These are phyloP conservation scores for Erythrophleum ivorense DNA, from an alignment of 331 rosid species.

Conservation along the genomic window DNA sequence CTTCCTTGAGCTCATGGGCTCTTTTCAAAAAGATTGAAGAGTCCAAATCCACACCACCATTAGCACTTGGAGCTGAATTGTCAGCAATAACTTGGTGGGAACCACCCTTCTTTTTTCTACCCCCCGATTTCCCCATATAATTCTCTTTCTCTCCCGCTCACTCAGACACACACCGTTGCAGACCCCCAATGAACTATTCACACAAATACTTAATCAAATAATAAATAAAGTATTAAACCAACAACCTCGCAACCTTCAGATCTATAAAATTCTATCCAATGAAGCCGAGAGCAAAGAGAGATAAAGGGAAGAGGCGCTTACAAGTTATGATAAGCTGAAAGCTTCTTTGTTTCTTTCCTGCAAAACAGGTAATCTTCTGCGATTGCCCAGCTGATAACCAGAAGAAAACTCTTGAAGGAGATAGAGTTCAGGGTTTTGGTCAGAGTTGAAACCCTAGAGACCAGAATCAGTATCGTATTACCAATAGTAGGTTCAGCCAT, in stretches of 20 bases:
- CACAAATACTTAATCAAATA: background rate
- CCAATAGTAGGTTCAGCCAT: constrained; percentile 12
- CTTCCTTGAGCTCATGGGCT: constrained; percentile 94
- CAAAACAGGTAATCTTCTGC: background rate
- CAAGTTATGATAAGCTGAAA: constrained; percentile 29
- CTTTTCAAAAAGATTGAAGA: constrained; percentile 82
- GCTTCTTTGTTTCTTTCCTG: constrained; percentile 1
- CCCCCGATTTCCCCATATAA: constrained; percentile 94
- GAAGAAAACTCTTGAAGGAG: constrained; percentile 4
- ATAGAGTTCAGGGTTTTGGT: constrained; percentile 12
- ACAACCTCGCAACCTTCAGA: constrained; percentile 17
- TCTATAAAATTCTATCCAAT: background rate
- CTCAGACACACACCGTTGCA: constrained; percentile 2
- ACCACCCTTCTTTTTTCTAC: constrained; percentile 83
- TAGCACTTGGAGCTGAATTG: constrained; percentile 53
- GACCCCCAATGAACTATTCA: background rate
- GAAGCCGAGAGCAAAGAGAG: background rate
- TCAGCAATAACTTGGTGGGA: constrained; percentile 58
- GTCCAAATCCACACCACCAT: constrained; percentile 77
- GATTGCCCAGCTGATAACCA: constrained; percentile 19
- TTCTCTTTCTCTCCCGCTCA: background rate
- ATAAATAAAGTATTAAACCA: constrained; percentile 10
- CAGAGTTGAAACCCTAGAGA: constrained; percentile 62
- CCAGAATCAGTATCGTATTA: background rate
- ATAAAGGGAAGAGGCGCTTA: constrained; percentile 33